A percentile compares a stretch with the other conserved stretches of the same genome.
Evolutionary conservation across 2,329 filamentous ascomycete genomes (phyloP).

Genomic region (Didymella pomorum): DNA sequence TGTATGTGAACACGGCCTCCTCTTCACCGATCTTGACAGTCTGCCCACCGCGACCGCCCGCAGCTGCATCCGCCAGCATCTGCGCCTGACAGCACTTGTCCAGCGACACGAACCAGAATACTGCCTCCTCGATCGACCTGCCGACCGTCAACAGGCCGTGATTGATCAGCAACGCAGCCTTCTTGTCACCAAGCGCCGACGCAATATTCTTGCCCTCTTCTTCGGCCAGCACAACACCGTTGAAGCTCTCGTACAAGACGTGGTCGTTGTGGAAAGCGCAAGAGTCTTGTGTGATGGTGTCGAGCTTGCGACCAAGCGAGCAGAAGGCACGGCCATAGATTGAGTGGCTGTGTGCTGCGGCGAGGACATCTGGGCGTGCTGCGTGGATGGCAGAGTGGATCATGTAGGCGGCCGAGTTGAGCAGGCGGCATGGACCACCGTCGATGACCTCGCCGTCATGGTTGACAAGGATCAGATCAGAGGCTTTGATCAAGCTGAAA

Average conservation of each 20-base stretch:
- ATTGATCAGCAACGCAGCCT: slow-evolving; percentile 63
- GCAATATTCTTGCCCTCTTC: slow-evolving; percentile 64
- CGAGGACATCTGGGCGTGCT: slow-evolving; percentile 66
- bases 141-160: slow-evolving; percentile 63
- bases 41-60: slow-evolving; percentile 66
- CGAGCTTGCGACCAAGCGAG: slow-evolving; percentile 65
- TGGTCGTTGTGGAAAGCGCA: slow-evolving; percentile 64
- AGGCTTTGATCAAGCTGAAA: slow-evolving; percentile 69
- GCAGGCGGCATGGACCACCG: slow-evolving; percentile 58
- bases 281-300: slow-evolving; percentile 67
- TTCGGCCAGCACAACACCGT: slow-evolving; percentile 61
- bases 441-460: slow-evolving; percentile 68
- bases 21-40: slow-evolving; percentile 73
- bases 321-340: slow-evolving; percentile 70
- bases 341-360: slow-evolving; percentile 66
- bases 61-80: slow-evolving; percentile 63
- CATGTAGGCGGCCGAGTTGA: slow-evolving; percentile 62
- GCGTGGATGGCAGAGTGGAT: slow-evolving; percentile 68
- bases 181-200: slow-evolving; percentile 56
- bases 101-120: slow-evolving; percentile 63
- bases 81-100: slow-evolving; percentile 64
- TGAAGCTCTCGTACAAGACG: slow-evolving; percentile 62
- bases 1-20: slow-evolving; percentile 73
- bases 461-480: slow-evolving; percentile 73
- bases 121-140: slow-evolving; percentile 58